These are phyloP conservation scores for Silene latifolia DNA, from an alignment of 148 eudicot genomes.

Conservation along the genomic window DNA sequence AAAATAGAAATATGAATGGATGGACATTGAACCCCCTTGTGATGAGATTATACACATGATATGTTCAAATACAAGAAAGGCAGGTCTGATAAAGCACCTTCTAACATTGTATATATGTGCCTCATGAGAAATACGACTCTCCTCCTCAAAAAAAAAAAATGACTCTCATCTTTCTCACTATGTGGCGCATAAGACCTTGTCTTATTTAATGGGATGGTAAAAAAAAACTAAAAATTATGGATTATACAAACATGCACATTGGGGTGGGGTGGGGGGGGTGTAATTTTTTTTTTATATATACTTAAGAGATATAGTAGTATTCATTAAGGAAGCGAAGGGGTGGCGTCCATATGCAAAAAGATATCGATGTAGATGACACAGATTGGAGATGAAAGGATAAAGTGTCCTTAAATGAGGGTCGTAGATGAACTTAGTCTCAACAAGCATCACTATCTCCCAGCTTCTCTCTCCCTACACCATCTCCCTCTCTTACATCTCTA, in stretches of 20 bases:
- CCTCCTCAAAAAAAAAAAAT: neutral
- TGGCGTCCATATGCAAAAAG: no score
- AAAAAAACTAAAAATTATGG: neutral
- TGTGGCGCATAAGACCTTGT: neutral
- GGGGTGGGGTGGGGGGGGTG: neutral
- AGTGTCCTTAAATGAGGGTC: neutral
- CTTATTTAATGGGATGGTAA: neutral
- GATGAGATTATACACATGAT: neutral
- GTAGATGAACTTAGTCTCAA: neutral
- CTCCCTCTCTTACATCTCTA: neutral
- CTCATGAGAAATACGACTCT: conserved; percentile 1
- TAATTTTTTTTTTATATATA: no score
- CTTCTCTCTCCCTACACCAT: neutral
- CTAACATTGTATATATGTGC: neutral
- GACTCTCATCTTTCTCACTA: neutral
- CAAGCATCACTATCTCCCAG: neutral
- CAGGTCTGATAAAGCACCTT: neutral
- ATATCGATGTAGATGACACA: no score
- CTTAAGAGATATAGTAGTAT: no score
- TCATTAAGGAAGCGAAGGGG: no score
- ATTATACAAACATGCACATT: neutral
- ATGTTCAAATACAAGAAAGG: neutral
- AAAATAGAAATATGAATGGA: neutral
- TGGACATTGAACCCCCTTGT: neutral
- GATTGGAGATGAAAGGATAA: neutral